phyloP scores from a whole-genome alignment of 306 rosid genomes.

The Cyamopsis tetragonoloba region DNA sequence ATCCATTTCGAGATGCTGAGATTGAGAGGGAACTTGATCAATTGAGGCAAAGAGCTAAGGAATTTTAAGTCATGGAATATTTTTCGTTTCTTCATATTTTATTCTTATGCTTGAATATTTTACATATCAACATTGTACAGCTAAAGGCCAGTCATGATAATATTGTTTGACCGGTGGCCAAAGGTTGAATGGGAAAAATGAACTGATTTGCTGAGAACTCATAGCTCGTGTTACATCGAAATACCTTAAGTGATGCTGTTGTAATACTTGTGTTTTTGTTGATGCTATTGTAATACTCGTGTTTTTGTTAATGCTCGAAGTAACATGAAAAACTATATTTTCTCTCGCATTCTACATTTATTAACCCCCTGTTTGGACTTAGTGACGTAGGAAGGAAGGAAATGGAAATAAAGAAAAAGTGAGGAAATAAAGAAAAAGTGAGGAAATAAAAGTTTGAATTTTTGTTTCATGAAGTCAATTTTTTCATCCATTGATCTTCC shows the following conservation, averaged over 20 bases:
- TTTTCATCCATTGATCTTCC: too few species aligned
- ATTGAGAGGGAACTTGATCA: slow-evolving; percentile 80
- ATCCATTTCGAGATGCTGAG: slow-evolving; percentile 71
- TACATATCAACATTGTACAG: slow-evolving; percentile 41
- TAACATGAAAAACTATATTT: background rate
- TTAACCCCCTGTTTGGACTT: too few species aligned
- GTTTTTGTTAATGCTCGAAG: slow-evolving; percentile 10
- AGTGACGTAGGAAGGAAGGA: too few species aligned
- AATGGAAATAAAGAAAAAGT: too few species aligned
- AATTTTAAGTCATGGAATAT: slow-evolving; percentile 37
- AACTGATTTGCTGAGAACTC: slow-evolving; percentile 18
- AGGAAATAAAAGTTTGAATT: too few species aligned
- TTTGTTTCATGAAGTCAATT: too few species aligned
- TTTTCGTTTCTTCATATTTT: slow-evolving; percentile 3
- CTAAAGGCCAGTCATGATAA: slow-evolving; percentile 24
- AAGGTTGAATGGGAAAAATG: slow-evolving; percentile 6
- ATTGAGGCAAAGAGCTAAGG: slow-evolving; percentile 73
- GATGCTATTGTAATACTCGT: too few species aligned
- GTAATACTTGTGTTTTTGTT: too few species aligned
- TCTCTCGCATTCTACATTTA: background rate
- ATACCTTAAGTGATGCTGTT: background rate
- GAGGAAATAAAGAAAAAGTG: too few species aligned
- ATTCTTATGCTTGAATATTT: slow-evolving; percentile 12
- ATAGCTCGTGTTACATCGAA: slow-evolving; percentile 7
- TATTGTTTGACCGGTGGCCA: slow-evolving; percentile 15